Conservation (phyloP, 352 stramenopile genomes). For the Pythium graminicola region DNA sequence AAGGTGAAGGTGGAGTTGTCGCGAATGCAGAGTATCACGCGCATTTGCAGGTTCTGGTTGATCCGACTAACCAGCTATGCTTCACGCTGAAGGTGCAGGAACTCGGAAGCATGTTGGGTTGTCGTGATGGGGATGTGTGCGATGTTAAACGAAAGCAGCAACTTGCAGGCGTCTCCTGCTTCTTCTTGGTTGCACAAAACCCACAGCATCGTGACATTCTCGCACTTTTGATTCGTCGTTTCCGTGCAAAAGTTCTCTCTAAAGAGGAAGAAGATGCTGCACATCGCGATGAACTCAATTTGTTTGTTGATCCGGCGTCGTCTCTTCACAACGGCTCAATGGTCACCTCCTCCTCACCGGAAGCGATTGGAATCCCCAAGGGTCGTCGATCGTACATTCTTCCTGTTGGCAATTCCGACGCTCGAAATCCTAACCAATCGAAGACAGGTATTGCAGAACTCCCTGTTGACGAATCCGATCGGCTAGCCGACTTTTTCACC, state of each 20-base stretch:
- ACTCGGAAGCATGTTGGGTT: conserved; percentile 64
- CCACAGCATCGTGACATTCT: conserved; percentile 74
- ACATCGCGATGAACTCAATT: conserved; percentile 47
- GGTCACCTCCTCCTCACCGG: neutral
- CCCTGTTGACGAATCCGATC: neutral
- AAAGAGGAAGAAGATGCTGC: conserved; percentile 52
- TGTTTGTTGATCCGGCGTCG: conserved; percentile 67
- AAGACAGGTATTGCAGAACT: conserved; percentile 4
- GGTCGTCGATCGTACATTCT: conserved; percentile 2
- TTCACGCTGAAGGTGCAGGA: conserved; percentile 77
- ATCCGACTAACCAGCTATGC: conserved; percentile 51
- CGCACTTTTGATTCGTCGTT: conserved; percentile 60
- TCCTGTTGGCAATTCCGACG: neutral
- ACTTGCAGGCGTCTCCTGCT: conserved; percentile 52
- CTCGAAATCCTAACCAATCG: neutral
- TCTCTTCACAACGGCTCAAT: conserved; percentile 1
- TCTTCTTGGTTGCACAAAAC: conserved; percentile 74
- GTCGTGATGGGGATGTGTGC: conserved; percentile 50
- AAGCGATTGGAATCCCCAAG: neutral
- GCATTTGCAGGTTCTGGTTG: conserved; percentile 66
- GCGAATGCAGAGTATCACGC: conserved; percentile 43
- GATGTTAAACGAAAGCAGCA: conserved; percentile 44
- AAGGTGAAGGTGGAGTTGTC: conserved; percentile 55
- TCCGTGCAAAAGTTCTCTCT: conserved; percentile 43
- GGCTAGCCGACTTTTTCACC: conserved; percentile 9